Conservation (phyloP, 306 rosid genomes). For the Neltuma alba region DNA sequence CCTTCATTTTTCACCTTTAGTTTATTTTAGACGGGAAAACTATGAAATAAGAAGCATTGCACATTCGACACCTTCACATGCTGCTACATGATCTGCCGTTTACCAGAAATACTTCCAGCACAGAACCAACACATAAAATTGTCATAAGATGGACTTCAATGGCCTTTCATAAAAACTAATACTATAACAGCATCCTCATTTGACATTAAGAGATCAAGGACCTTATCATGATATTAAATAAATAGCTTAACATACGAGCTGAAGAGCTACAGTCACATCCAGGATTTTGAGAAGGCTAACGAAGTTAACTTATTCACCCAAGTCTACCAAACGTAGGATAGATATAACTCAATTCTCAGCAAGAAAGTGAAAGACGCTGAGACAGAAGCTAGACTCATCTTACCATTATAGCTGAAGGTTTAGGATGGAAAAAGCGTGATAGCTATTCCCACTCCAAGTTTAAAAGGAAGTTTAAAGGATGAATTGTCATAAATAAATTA, state of each 20-base stretch:
- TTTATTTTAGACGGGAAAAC: not conserved
- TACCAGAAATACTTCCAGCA: not conserved
- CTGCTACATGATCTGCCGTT: constrained; percentile 13
- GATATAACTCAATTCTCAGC: constrained; percentile 21
- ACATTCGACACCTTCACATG: constrained; percentile 19
- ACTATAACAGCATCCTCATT: constrained; percentile 2
- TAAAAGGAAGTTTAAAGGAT: constrained; percentile 9
- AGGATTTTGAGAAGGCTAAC: not conserved
- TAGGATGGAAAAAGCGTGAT: not conserved
- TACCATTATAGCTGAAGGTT: not conserved
- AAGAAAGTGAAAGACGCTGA: constrained; percentile 14
- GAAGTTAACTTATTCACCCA: not conserved
- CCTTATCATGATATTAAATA: not conserved
- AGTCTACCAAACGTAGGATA: not conserved
- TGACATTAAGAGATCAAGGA: not conserved
- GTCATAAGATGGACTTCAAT: not conserved
- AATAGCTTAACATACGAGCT: not conserved
- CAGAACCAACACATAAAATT: not conserved
- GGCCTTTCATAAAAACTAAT: not conserved
- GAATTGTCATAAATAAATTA: not conserved
- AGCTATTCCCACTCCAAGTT: not conserved
- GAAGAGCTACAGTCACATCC: not conserved
- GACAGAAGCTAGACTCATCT: constrained; percentile 5
- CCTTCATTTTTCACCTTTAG: not conserved
- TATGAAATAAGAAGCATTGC: not conserved